Evolutionary conservation across 2,329 filamentous ascomycete genomes (phyloP).

Genomic region (Parastagonospora avenae): DNA sequence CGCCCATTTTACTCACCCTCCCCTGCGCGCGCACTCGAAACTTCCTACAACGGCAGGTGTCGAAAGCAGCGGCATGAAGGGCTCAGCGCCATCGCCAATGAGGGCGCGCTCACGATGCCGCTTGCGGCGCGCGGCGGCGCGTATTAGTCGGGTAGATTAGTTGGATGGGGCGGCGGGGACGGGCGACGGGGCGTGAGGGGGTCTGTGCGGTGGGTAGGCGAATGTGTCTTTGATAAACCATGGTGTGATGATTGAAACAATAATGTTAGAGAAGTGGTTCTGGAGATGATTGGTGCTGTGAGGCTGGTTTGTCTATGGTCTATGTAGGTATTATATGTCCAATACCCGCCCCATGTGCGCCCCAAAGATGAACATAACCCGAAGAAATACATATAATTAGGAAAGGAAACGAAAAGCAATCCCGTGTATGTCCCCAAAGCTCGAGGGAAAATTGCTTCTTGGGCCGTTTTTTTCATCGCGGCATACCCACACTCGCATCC

Average conservation of each 20-base stretch:
- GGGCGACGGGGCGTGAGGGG: neutral
- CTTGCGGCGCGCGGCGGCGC: constrained; percentile 4
- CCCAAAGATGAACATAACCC: too few relatives aligned
- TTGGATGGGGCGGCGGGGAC: constrained; percentile 3
- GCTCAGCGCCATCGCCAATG: constrained; percentile 15
- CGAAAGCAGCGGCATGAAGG: constrained; percentile 11
- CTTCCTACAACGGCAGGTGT: constrained; percentile 4
- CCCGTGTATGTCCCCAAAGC: too few relatives aligned
- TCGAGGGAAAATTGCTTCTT: too few relatives aligned
- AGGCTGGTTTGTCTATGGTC: neutral
- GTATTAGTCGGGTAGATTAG: constrained; percentile 13
- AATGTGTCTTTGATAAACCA: neutral
- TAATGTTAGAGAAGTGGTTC: too few relatives aligned
- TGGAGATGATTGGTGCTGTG: neutral
- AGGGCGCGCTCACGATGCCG: neutral
- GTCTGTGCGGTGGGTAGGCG: constrained; percentile 1
- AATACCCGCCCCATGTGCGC: too few relatives aligned
- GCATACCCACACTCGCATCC: constrained; percentile 9
- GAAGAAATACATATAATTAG: neutral
- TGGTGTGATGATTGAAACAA: neutral
- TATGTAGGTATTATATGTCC: neutral
- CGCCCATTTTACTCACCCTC: neutral
- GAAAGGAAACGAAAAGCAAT: too few relatives aligned
- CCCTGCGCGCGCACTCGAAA: neutral
- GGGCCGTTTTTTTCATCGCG: too few relatives aligned